phyloP scores from a whole-genome alignment of 305 asterid genomes.

The Ilex paraguariensis region DNA sequence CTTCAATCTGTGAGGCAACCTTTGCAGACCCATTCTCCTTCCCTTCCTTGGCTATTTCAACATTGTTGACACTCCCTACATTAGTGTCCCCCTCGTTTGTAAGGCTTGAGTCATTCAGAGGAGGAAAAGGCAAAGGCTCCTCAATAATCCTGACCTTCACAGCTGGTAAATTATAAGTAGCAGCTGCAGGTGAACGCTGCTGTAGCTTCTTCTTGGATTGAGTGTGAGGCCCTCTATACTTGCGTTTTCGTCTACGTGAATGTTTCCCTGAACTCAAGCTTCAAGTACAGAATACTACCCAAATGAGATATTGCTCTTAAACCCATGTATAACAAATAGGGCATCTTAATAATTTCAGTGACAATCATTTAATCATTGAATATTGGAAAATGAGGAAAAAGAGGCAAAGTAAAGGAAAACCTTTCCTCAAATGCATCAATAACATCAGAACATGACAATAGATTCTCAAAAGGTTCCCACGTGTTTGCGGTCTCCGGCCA shows the following conservation, averaged over 20 bases:
- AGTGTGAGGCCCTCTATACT: constrained; percentile 19
- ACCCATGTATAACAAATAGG: neutral
- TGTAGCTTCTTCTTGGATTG: constrained; percentile 38
- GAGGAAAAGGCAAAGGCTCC: constrained; percentile 32
- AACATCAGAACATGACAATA: constrained; percentile 58
- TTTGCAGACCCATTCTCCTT: constrained; percentile 35
- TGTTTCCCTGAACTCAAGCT: constrained; percentile 29
- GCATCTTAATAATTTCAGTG: constrained; percentile 11
- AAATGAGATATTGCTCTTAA: neutral
- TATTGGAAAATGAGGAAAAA: no score
- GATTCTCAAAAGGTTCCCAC: constrained; percentile 93
- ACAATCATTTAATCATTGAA: neutral
- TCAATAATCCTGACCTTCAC: constrained; percentile 37
- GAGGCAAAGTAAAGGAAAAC: constrained; percentile 23
- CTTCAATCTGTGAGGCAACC: constrained; percentile 26
- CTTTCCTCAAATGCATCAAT: constrained; percentile 85
- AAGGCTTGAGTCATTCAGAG: constrained; percentile 22
- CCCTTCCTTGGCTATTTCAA: constrained; percentile 30
- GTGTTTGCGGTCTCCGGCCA: constrained; percentile 94
- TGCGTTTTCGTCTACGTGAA: constrained; percentile 34
- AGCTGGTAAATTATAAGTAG: constrained; percentile 50
- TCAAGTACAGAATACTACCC: constrained; percentile 11
- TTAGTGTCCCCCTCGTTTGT: constrained; percentile 24
- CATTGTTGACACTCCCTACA: constrained; percentile 21
- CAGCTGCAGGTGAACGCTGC: constrained; percentile 50